phyloP scores from a whole-genome alignment of 2,329 filamentous ascomycete species.

The Paramyrothecium roridum region DNA sequence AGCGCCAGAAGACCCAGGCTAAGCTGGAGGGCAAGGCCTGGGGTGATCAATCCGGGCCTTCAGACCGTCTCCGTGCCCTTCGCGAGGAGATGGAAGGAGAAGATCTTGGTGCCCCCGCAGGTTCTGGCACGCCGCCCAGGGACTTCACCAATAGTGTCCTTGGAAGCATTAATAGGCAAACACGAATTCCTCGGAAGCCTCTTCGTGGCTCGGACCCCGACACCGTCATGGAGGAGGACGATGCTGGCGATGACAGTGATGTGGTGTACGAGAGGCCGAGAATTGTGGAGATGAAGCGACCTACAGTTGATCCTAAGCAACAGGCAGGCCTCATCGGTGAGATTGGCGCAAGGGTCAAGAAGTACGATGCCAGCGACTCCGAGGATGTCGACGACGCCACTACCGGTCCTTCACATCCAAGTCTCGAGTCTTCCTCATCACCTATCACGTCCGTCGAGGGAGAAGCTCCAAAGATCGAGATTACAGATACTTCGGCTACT shows the following conservation, averaged over 20 bases:
- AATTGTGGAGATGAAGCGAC: conserved; percentile 74
- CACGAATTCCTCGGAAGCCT: conserved; percentile 54
- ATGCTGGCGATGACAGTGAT: conserved; percentile 41
- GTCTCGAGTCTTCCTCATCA: conserved; percentile 67
- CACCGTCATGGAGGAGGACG: conserved; percentile 21
- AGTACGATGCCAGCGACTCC: conserved; percentile 69
- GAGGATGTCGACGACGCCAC: conserved; percentile 66
- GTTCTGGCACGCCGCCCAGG: conserved; percentile 48
- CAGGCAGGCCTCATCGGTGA: conserved; percentile 65
- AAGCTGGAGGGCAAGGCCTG: conserved; percentile 93
- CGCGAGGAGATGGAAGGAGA: conserved; percentile 89
- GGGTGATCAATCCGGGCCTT: conserved; percentile 78
- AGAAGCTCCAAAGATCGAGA: conserved; percentile 56
- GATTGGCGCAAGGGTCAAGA: conserved; percentile 73
- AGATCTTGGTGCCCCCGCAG: conserved; percentile 42
- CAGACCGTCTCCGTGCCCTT: conserved; percentile 85
- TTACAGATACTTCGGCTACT: conserved; percentile 41
- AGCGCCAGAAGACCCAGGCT: conserved; percentile 95
- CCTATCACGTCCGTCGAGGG: conserved; percentile 63
- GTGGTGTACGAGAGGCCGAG: conserved; percentile 72
- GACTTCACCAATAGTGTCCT: conserved; percentile 72
- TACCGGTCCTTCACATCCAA: conserved; percentile 72
- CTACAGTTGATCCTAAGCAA: conserved; percentile 61
- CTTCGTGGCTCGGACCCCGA: conserved; percentile 27
- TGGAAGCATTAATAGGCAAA: conserved; percentile 64